A percentile compares a stretch with the other conserved stretches of the same genome.
phyloP scores from a whole-genome alignment of 1,139 yeast species.

The Candida tetrigidarum region DNA sequence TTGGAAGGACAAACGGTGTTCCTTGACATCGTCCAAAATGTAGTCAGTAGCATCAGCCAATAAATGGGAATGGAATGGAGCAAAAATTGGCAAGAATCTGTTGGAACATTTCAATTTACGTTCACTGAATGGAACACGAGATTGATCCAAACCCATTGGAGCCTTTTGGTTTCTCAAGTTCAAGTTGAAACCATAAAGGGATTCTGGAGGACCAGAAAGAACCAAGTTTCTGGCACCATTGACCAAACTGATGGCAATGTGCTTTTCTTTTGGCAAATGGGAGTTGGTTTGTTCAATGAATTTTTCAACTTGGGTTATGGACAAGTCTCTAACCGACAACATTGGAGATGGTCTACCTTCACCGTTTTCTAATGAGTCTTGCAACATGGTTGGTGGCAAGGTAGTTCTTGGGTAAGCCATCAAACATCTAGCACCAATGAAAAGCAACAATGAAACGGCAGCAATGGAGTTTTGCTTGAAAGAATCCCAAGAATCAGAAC shows the following conservation, averaged over 20 bases:
- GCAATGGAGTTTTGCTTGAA: constrained; percentile 73
- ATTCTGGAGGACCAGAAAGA: constrained; percentile 97
- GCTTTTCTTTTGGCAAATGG: constrained; percentile 91
- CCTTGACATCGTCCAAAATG: constrained; percentile 66
- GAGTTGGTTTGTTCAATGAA: constrained; percentile 87
- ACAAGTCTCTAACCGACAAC: constrained; percentile 91
- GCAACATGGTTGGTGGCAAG: constrained; percentile 90
- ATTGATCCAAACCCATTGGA: constrained; percentile 91
- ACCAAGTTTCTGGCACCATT: constrained; percentile 97
- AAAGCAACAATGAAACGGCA: constrained; percentile 85
- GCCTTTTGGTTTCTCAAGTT: constrained; percentile 94
- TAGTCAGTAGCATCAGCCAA: constrained; percentile 70
- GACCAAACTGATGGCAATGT: constrained; percentile 85
- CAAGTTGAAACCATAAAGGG: constrained; percentile 94
- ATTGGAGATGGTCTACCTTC: constrained; percentile 98
- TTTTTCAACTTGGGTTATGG: constrained; percentile 75
- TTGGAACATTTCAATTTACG: constrained; percentile 92
- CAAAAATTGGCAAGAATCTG: constrained; percentile 92
- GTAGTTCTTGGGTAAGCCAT: constrained; percentile 92
- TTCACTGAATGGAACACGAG: constrained; percentile 90
- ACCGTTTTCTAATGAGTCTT: constrained; percentile 90
- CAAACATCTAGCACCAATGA: constrained; percentile 91
- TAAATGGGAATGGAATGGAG: constrained; percentile 96
- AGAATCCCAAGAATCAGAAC: constrained; percentile 84
- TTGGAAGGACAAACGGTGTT: constrained; percentile 59